Conservation (phyloP, 306 rosid species). For the Cicer bijugum region DNA sequence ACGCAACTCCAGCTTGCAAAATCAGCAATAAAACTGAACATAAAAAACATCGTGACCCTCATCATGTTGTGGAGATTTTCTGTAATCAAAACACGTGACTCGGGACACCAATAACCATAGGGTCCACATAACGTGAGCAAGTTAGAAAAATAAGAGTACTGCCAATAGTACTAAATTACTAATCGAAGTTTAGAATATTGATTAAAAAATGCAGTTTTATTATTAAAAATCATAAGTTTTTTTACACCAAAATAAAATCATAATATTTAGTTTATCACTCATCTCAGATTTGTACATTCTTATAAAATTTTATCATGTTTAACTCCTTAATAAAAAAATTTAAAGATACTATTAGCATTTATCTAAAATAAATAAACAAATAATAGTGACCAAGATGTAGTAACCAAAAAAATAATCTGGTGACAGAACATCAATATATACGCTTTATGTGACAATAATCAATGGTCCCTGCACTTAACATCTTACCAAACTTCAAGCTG, state of each 20-base stretch:
- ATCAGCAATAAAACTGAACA: background rate
- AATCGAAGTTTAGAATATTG: background rate
- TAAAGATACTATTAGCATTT: no score
- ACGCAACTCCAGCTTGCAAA: conserved; percentile 32
- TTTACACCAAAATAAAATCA: no score
- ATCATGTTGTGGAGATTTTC: background rate
- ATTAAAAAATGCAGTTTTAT: no score
- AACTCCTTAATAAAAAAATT: no score
- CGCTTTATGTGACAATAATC: background rate
- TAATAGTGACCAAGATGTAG: no score
- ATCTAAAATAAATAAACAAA: no score
- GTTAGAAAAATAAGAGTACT: background rate
- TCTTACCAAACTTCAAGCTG: background rate
- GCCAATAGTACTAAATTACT: no score
- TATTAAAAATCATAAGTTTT: background rate
- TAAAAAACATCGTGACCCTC: background rate
- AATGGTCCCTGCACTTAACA: background rate
- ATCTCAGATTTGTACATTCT: no score
- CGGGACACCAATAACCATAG: background rate
- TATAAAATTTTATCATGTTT: no score
- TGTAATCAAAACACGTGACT: background rate
- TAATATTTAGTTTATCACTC: no score
- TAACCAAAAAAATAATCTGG: no score
- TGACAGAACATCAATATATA: background rate
- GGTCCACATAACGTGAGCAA: conserved; percentile 24